These are phyloP conservation scores for Rhodofomes roseus DNA, from an alignment of 1,284 basidiomycete genomes.

Conservation along the genomic window DNA sequence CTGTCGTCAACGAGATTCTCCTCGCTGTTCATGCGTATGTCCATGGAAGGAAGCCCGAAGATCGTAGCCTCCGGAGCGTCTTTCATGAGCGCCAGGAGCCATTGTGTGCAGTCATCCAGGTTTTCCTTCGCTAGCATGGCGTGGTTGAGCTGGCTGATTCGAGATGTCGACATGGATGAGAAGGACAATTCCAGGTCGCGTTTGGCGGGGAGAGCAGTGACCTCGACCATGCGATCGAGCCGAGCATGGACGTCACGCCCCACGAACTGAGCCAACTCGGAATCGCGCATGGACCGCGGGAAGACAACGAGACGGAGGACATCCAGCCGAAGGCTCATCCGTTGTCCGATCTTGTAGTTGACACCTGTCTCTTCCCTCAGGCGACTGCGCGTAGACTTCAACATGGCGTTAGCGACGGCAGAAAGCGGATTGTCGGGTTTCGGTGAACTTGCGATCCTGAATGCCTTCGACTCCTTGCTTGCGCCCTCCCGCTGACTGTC, in stretches of 20 bases:
- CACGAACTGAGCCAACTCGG: constrained; percentile 70
- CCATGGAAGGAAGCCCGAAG: constrained; percentile 75
- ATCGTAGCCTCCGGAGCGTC: constrained; percentile 65
- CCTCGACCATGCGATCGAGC: constrained; percentile 56
- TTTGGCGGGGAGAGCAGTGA: constrained; percentile 43
- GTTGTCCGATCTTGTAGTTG: constrained; percentile 62
- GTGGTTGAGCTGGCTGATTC: constrained; percentile 56
- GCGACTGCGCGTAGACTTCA: constrained; percentile 66
- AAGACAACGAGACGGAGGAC: constrained; percentile 67
- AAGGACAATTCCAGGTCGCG: constrained; percentile 70
- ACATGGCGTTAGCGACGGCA: constrained; percentile 79
- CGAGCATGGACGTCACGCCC: constrained; percentile 63
- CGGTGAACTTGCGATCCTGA: constrained; percentile 59
- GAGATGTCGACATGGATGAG: constrained; percentile 70
- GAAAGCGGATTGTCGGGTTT: constrained; percentile 76
- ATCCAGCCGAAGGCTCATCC: constrained; percentile 65
- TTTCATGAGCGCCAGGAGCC: constrained; percentile 54
- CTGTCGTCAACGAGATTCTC: constrained; percentile 40
- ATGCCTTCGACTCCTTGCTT: constrained; percentile 68
- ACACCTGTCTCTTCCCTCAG: constrained; percentile 62
- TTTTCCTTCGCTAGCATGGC: constrained; percentile 35
- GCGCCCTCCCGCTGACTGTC: constrained; percentile 72
- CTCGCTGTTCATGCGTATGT: constrained; percentile 72
- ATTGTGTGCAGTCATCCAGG: constrained; percentile 41
- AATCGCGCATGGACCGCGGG: constrained; percentile 70